Evolutionary conservation across 139 green algal genomes (phyloP), one percentile per base, ranked within the genome.

Genomic region (Chlamydomonas sphaeroides): DNA sequence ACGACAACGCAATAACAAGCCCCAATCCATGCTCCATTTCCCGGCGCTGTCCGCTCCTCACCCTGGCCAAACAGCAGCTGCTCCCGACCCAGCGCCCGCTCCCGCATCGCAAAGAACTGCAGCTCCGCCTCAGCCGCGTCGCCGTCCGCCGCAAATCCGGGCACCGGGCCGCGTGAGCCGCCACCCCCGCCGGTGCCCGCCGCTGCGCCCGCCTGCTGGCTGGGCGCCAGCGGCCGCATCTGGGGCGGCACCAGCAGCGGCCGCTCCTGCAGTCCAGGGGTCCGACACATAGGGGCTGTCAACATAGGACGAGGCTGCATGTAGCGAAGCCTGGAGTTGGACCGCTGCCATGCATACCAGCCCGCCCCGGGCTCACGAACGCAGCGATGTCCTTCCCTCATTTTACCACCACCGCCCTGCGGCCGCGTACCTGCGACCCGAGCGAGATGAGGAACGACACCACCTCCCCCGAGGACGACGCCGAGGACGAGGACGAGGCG

Each of bases 21-120:
- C n/a, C n/a, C n/a, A n/a, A n/a, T n/a, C n/a, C n/a, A n/a, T n/a
- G n/a, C n/a, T n/a, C n/a, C n/a, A n/a, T n/a, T n/a, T n/a, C n/a
- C n/a, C n/a, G n/a, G n/a, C n/a, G n/a, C n/a, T n/a, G n/a, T n/a
- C n/a, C n/a, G n/a, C n/a, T n/a, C 65, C 42, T 59, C 35, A 80
- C 74, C 74, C 42, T 80, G 74, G 4, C 59, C 59, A 18, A 80
- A 38, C 61, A 80, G 36, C 59, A 80, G 74, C 30, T 33, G 74
- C 39, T 80, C 74, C 33, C 56, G 59, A 33, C 59, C 59, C 74
- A 49, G 20, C 32, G 74, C 53, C 65, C 74, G 74, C 39, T 80
- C 74, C n/a, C 74, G 74, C 74, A 80, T 71, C 15, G 59, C 74
- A 5, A 70, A 42, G 59, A 69, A 80, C 59, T 70, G 59, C 30